Conservation (phyloP, 2,329 filamentous ascomycete genomes). For the Fusarium pilosicola region DNA sequence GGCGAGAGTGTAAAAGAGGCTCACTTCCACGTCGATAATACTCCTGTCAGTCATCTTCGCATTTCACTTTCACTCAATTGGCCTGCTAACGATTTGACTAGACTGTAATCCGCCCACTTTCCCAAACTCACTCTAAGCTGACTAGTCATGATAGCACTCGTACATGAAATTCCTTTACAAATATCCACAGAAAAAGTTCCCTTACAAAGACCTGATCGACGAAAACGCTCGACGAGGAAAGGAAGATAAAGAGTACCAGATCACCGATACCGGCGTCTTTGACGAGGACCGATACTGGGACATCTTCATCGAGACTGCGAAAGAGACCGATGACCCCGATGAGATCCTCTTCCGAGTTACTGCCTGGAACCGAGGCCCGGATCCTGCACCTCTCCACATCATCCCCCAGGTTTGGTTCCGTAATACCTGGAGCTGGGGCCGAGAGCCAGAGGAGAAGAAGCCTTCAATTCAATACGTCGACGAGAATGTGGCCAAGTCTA, state of each 20-base stretch:
- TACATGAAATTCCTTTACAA: slow-evolving; percentile 99
- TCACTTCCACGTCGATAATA: slow-evolving; percentile 96
- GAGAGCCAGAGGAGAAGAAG: slow-evolving; percentile 78
- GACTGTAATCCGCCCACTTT: slow-evolving; percentile 54
- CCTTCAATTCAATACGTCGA: slow-evolving; percentile 76
- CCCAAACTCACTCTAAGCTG: slow-evolving; percentile 3
- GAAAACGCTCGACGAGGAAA: slow-evolving; percentile 83
- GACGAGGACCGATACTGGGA: slow-evolving; percentile 95
- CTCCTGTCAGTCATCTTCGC: slow-evolving; percentile 66
- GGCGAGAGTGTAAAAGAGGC: slow-evolving; percentile 97
- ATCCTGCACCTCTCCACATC: slow-evolving; percentile 91
- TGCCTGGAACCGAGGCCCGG: slow-evolving; percentile 93
- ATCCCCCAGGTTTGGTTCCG: slow-evolving; percentile 96
- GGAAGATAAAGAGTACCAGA: slow-evolving; percentile 87
- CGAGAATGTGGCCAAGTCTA: slow-evolving; percentile 77
- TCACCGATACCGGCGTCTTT: slow-evolving; percentile 89
- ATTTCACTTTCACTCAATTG: background rate
- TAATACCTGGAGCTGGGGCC: slow-evolving; percentile 96
- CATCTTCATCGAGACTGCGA: slow-evolving; percentile 95
- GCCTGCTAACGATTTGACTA: slow-evolving; percentile 44
- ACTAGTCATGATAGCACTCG: slow-evolving; percentile 72
- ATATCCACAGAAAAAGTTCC: slow-evolving; percentile 91
- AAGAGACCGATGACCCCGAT: slow-evolving; percentile 90
- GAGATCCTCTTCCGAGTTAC: slow-evolving; percentile 94
- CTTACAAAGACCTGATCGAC: slow-evolving; percentile 86